These are phyloP conservation scores for Aspergillus versicolor DNA, from an alignment of 2,329 filamentous ascomycete genomes.

Conservation along the genomic window DNA sequence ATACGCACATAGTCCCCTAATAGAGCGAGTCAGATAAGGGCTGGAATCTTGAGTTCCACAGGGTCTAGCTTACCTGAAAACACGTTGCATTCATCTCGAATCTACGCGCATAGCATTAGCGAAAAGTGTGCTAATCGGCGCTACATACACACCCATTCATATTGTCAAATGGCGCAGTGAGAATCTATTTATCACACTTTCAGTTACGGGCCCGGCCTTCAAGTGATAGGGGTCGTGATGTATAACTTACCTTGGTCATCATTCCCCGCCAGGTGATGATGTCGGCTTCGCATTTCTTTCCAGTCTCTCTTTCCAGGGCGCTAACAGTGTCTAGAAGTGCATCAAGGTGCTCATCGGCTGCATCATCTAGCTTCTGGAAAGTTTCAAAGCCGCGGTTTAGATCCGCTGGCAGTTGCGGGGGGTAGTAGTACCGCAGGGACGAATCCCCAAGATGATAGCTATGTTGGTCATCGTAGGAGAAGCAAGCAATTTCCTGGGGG, in stretches of 20 bases:
- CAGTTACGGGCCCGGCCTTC: background rate
- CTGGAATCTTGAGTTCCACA: background rate
- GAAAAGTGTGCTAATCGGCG: background rate
- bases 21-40: conserved; percentile 20
- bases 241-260: conserved; percentile 80
- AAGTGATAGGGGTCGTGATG: background rate
- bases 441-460: conserved; percentile 72
- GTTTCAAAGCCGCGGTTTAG: conserved; percentile 77
- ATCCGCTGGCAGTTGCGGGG: conserved; percentile 68
- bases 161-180: conserved; percentile 79
- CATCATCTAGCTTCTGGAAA: conserved; percentile 81
- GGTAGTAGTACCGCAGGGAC: conserved; percentile 85
- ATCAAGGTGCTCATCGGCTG: conserved; percentile 82
- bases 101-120: conserved; percentile 45
- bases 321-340: conserved; percentile 75
- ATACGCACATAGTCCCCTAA: conserved; percentile 56
- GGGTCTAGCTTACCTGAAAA: conserved; percentile 65
- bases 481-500: conserved; percentile 80
- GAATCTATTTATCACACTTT: conserved; percentile 59
- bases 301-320: conserved; percentile 67
- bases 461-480: conserved; percentile 88
- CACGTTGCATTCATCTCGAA: conserved; percentile 96
- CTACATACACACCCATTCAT: conserved; percentile 65
- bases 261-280: conserved; percentile 94
- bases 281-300: conserved; percentile 69